A percentile compares a stretch with the other conserved stretches of the same genome.
Conservation (phyloP, 139 green algal species). For the Coccomyxa sp. region DNA sequence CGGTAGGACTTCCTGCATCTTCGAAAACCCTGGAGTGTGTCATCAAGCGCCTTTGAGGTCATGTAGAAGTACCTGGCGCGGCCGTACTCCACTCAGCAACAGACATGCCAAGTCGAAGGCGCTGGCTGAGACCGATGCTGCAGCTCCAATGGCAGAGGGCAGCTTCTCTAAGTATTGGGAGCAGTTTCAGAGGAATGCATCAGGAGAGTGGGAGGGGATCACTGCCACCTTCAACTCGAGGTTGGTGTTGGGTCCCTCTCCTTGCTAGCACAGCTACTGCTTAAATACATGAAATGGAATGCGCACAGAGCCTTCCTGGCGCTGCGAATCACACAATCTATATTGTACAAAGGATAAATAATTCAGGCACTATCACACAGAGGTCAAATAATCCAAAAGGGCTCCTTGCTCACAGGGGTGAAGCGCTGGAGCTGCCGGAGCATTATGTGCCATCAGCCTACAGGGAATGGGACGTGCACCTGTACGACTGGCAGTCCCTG, state of each 20-base stretch:
- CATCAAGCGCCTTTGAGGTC: no score
- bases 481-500: slow-evolving; percentile 73
- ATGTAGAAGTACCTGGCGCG: no score
- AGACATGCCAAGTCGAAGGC: no score
- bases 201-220: slow-evolving; percentile 66
- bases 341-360: not conserved
- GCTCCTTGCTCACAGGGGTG: slow-evolving; percentile 11
- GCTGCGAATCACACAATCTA: not conserved
- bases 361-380: no score
- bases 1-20: no score
- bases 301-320: not conserved
- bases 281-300: not conserved
- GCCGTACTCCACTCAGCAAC: no score
- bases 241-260: not conserved
- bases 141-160: no score
- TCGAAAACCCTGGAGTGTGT: no score
- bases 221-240: slow-evolving; percentile 43
- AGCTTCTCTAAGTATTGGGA: no score
- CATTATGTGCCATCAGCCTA: slow-evolving; percentile 54
- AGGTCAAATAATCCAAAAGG: no score
- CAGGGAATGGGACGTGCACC: slow-evolving; percentile 62
- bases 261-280: not conserved
- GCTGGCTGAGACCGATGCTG: no score
- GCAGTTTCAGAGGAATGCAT: not conserved
- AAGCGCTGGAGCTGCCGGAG: slow-evolving; percentile 33